phyloP scores from a whole-genome alignment of 208 protist genomes.

The Leishmania tarentolae region DNA sequence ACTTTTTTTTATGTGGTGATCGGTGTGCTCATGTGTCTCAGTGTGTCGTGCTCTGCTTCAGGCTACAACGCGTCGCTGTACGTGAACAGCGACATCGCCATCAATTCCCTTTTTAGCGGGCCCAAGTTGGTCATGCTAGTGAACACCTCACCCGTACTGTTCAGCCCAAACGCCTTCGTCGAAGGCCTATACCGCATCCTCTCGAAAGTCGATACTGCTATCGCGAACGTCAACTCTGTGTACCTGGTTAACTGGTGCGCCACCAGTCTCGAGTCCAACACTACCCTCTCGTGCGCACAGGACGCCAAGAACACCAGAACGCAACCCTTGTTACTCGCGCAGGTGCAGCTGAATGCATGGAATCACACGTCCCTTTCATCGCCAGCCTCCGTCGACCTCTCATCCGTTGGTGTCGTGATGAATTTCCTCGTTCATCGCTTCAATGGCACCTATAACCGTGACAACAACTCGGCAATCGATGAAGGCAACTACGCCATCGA shows the following conservation, averaged over 20 bases:
- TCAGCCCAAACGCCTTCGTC: constrained; percentile 9
- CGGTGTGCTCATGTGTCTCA: constrained; percentile 2
- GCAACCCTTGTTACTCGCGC: constrained; percentile 7
- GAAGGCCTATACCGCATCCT: constrained; percentile 7
- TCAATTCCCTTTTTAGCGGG: constrained; percentile 4
- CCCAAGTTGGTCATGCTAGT: constrained; percentile 6
- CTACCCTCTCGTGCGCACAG: constrained; percentile 11
- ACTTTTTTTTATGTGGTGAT: background rate
- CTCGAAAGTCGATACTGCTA: constrained; percentile 2
- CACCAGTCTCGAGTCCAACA: background rate
- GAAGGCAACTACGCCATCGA: background rate
- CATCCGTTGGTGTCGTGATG: background rate
- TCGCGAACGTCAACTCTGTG: constrained; percentile 16
- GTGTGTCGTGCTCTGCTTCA: constrained; percentile 2
- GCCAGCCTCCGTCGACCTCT: constrained; percentile 4
- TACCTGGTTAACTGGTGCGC: constrained; percentile 24
- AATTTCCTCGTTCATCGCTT: background rate
- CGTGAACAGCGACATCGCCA: constrained; percentile 19
- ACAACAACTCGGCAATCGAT: background rate
- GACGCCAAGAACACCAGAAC: constrained; percentile 7
- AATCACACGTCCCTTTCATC: background rate
- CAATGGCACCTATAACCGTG: constrained; percentile 6
- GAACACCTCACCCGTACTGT: background rate
- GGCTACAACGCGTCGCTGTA: constrained; percentile 11
- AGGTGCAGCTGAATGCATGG: constrained; percentile 24